Evolutionary conservation across 2,329 filamentous ascomycete genomes (phyloP), one percentile per base, ranked within the genome.

Genomic region (Cladophialophora exuberans): DNA sequence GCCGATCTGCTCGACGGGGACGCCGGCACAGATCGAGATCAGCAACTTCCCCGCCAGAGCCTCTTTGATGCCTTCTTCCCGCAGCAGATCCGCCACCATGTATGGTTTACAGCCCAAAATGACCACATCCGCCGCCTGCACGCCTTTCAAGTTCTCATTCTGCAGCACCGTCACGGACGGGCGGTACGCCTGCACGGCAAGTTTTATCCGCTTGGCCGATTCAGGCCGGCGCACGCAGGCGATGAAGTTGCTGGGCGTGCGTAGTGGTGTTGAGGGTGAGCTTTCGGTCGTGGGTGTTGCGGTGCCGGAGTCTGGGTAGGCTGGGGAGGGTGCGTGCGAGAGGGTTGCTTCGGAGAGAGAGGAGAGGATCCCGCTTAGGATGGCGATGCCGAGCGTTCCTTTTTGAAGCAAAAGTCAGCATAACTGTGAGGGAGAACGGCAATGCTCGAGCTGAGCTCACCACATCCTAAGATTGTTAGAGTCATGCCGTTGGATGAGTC

Each of bases 311-410:
- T 42, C 59, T 54, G 65, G 61, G 71, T 74, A 46, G 67, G 72
- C 66, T 76, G 76, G 43, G 76, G 74, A 62, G 72, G 79, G 65
- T 18, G 69, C 60, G 17, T 66, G 48, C 60, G 66, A 59, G 10
- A 38, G 20, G 20, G 46, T 28, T 55, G 59, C 66, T 64, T 59
- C 67, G 61, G 77, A 79, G 39, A 94, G 80, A 9, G 88, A 89
- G 57, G 83, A 78, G 64, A 95, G 82, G 67, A 96, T 87, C 61
- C 90, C 90, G 51, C 83, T 85, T 54, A 95, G 82, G 64, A 96
- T 92, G 54, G 89, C 89, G 57, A 89, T 89, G 56, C 90, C 90
- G 84, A 96, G 89, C 49, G 86, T 92, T 62, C 89, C 88, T 91
- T 44, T 57, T 25, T 28, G 9, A 31, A 18, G 1, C 4, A 13